These are phyloP conservation scores for Prunus mume DNA, from an alignment of 306 rosid species.

Conservation along the genomic window DNA sequence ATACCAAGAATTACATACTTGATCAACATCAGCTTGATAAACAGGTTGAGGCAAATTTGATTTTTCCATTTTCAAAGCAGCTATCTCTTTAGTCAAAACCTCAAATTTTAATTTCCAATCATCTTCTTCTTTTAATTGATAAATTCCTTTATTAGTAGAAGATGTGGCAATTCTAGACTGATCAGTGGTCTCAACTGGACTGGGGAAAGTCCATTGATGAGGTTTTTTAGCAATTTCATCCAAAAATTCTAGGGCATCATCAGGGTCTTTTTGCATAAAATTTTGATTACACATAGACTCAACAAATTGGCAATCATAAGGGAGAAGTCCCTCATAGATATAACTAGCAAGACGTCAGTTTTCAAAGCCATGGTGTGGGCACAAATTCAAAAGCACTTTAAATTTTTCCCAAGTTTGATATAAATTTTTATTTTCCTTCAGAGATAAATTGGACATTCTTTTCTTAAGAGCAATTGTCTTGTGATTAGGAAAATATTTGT, in stretches of 20 bases:
- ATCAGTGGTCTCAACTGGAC: neutral
- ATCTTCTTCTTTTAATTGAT: neutral
- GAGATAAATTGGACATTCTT: no score
- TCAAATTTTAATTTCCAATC: neutral
- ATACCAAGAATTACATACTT: no score
- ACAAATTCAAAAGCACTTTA: no score
- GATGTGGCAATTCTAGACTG: neutral
- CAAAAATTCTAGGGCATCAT: no score
- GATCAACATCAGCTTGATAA: no score
- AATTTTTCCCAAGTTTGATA: no score
- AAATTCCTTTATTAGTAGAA: neutral
- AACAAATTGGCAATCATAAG: neutral
- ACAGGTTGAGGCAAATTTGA: neutral
- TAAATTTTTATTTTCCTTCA: no score
- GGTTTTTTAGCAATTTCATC: neutral
- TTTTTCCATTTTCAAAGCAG: neutral
- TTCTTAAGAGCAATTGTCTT: neutral
- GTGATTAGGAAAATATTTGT: no score
- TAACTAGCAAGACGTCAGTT: neutral
- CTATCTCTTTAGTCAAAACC: neutral
- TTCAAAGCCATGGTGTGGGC: no score
- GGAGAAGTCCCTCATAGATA: neutral
- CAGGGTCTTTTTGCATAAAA: no score
- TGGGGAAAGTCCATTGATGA: neutral
- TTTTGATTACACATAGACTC: no score